phyloP scores from a whole-genome alignment of 176 grass and related monocot genomes.

The Leersia perrieri region DNA sequence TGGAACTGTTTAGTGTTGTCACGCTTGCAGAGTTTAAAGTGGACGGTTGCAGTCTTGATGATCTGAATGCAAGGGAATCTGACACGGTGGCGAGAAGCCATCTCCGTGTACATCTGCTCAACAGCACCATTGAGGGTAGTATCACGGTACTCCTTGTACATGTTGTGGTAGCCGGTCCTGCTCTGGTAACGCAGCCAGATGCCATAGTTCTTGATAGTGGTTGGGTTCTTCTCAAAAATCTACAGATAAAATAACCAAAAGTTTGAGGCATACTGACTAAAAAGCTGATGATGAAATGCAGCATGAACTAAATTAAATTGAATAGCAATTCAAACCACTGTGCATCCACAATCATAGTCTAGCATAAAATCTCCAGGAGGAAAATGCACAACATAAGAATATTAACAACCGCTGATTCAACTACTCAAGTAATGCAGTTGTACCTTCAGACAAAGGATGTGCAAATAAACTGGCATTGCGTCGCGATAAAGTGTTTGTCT shows the following conservation, averaged over 20 bases:
- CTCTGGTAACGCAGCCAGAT: constrained; percentile 76
- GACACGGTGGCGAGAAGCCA: constrained; percentile 72
- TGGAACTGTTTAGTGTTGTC: constrained; percentile 76
- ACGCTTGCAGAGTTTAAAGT: constrained; percentile 67
- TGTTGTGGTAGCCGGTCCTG: constrained; percentile 71
- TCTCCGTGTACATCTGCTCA: constrained; percentile 75
- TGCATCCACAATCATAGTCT: neutral
- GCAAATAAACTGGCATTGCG: neutral
- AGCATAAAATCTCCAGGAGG: neutral
- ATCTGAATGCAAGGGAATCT: constrained; percentile 62
- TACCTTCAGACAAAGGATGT: too few species aligned
- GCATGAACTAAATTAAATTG: too few species aligned
- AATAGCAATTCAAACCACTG: neutral
- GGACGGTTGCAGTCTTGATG: constrained; percentile 68
- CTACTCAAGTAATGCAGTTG: neutral
- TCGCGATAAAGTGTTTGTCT: too few species aligned
- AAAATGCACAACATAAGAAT: neutral
- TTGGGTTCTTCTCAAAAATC: constrained; percentile 73
- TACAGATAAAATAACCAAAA: neutral
- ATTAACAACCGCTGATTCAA: neutral
- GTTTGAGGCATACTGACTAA: neutral
- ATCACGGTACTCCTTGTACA: constrained; percentile 79
- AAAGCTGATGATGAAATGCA: neutral
- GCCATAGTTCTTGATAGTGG: constrained; percentile 72
- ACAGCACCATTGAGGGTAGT: constrained; percentile 75